Percentiles rank a stretch among this genome's conserved stretches.
Conservation (phyloP, 345 rosid species). For the Abelmoschus esculentus region DNA sequence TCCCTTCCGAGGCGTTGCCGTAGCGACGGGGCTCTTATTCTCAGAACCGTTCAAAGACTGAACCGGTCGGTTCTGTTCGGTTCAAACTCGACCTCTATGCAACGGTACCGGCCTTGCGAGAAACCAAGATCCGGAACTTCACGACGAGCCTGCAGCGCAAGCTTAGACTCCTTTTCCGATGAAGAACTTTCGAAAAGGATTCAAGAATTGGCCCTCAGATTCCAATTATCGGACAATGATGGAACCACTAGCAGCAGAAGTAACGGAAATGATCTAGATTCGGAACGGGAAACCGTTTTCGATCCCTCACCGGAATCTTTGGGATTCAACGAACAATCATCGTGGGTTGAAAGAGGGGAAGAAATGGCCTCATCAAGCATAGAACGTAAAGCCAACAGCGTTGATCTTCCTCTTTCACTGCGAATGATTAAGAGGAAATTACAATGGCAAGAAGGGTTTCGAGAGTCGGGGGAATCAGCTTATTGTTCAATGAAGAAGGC, state of each 20-base stretch:
- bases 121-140: conserved; percentile 23
- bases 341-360: conserved; percentile 8
- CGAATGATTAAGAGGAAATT: conserved; percentile 79
- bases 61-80: conserved; percentile 44
- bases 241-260: conserved; percentile 3
- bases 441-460: conserved; percentile 57
- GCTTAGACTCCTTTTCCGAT: conserved; percentile 48
- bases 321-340: conserved; percentile 14
- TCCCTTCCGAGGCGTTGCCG: conserved; percentile 36
- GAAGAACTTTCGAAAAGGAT: conserved; percentile 62
- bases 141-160: conserved; percentile 47
- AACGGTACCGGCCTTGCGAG: conserved; percentile 40
- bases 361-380: conserved; percentile 45
- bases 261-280: not conserved
- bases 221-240: conserved; percentile 33
- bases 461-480: conserved; percentile 56
- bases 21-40: conserved; percentile 15
- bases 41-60: conserved; percentile 30
- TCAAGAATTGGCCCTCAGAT: conserved; percentile 28
- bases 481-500: conserved; percentile 70
- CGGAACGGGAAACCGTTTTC: not conserved
- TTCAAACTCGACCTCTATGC: conserved; percentile 25
- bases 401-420: conserved; percentile 75
- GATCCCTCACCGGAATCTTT: not conserved
- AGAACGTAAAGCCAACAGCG: conserved; percentile 77